Conservation (phyloP, 495 filamentous ascomycete species). For the Xylaria nigripes region DNA sequence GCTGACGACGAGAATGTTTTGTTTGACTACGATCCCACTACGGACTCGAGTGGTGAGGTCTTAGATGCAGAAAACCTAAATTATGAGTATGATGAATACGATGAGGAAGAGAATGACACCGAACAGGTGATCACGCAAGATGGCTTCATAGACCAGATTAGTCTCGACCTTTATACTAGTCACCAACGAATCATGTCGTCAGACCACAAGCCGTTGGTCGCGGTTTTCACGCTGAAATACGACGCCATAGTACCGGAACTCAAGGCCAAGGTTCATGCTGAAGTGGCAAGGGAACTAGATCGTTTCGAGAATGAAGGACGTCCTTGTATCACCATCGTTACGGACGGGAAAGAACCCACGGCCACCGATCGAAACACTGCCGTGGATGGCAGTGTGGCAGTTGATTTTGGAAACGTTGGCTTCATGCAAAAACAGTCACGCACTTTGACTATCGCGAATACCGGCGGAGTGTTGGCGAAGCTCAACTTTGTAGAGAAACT, state of each 20-base stretch:
- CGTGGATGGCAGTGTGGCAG: conserved; percentile 37
- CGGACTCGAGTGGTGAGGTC: conserved; percentile 46
- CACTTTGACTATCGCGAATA: conserved; percentile 81
- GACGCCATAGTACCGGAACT: conserved; percentile 76
- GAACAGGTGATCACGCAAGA: conserved; percentile 45
- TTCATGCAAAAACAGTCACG: conserved; percentile 58
- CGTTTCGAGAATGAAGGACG: conserved; percentile 86
- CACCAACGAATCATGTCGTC: conserved; percentile 85
- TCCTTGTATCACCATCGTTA: conserved; percentile 74
- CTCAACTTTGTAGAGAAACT: conserved; percentile 68
- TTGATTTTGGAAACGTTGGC: conserved; percentile 68
- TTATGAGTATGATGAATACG: conserved; percentile 56
- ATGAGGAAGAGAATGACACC: conserved; percentile 36
- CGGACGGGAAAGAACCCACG: conserved; percentile 46
- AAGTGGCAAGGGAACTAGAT: conserved; percentile 83
- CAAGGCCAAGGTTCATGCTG: conserved; percentile 73
- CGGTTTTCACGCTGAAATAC: conserved; percentile 71
- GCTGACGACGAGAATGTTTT: conserved; percentile 74
- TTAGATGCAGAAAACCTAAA: conserved; percentile 27
- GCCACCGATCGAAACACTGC: conserved; percentile 10
- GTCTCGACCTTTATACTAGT: conserved; percentile 67
- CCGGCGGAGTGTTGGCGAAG: conserved; percentile 65
- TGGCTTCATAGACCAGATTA: conserved; percentile 54
- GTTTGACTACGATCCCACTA: conserved; percentile 83
- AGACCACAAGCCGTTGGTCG: conserved; percentile 88